Percentiles rank a stretch among this genome's conserved stretches.
phyloP scores from a whole-genome alignment of 441 rosid species.

The Arabidopsis hybrid region DNA sequence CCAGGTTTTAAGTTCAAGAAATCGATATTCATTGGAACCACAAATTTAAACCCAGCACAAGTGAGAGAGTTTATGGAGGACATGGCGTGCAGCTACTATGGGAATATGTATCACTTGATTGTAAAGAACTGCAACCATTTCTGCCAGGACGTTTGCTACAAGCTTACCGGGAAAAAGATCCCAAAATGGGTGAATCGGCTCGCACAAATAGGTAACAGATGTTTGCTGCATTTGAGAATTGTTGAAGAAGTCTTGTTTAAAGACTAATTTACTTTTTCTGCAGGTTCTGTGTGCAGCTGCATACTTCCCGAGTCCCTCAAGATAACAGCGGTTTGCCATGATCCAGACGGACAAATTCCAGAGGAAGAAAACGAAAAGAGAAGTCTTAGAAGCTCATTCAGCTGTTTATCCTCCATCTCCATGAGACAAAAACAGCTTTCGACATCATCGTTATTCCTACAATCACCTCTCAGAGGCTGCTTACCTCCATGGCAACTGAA shows the following conservation, averaged over 20 bases:
- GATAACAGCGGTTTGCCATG: constrained; percentile 56
- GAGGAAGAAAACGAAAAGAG: constrained; percentile 63
- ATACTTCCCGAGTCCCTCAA: constrained; percentile 69
- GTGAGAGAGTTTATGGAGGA: constrained; percentile 75
- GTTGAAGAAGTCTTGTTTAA: not conserved
- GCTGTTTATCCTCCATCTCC: constrained; percentile 65
- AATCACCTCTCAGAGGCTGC: constrained; percentile 70
- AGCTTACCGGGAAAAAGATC: constrained; percentile 63
- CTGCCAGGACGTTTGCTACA: constrained; percentile 67
- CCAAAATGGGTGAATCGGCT: constrained; percentile 83
- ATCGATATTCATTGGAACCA: constrained; percentile 73
- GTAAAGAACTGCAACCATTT: constrained; percentile 81
- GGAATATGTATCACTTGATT: constrained; percentile 77
- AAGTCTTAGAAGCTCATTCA: constrained; percentile 51
- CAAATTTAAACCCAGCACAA: constrained; percentile 64
- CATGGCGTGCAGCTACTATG: constrained; percentile 63
- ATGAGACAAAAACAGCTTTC: constrained; percentile 71
- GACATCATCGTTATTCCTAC: constrained; percentile 56
- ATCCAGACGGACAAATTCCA: constrained; percentile 50
- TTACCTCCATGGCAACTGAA: constrained; percentile 67
- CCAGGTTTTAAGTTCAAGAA: constrained; percentile 82
- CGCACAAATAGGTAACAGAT: constrained; percentile 58
- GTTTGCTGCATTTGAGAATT: constrained; percentile 5
- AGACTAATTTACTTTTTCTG: not conserved
- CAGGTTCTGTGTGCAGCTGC: constrained; percentile 78